Evolutionary conservation across 2,329 filamentous ascomycete species (phyloP), one percentile per base, ranked within the genome.

Genomic region (Arthrinium phaeospermum): DNA sequence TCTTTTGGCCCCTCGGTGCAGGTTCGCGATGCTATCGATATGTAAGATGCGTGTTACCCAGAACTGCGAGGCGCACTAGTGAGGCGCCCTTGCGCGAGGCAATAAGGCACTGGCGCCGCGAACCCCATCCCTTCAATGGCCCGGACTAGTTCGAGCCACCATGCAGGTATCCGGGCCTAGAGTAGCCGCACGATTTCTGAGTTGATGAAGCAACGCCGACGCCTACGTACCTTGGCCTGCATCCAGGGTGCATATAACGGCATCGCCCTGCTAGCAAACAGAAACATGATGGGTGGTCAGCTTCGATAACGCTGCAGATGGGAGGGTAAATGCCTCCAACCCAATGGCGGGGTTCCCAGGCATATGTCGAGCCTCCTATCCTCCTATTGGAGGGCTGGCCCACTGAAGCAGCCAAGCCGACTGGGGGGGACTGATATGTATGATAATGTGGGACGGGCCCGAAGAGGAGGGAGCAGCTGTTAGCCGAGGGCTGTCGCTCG

Each of bases 121-220:
- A 57, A 57, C 34, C 53, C 30, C 57, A 64, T 64, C 57, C 57
- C 57, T 64, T 41, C 10, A 10, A 24, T 41, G 34, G 57, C 4
- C 34, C 34, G 10, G 34, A 64, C 22, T n/a, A 41, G 34, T 41
- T 41, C 34, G 19, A 41, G 57, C 57, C 57, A 4, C 19, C 30
- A 61, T 61, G 57, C 57, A 64, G 57, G 57, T n/a, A 64, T 34
- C 57, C 57, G 57, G 53, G 30, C 7, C 30, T 22, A 61, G 14
- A 34, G 19, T 24, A 64, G 34, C 34, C 34, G 57, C 57, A 64
- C 34, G 22, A 13, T 41, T 14, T 41, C 22, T 14, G 13, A 19
- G n/a, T 64, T 41, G 57, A 10, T 41, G 57, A 57, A 34, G 30
- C 57, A 64, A 64, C 57, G 22, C 57, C 57, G 53, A 37, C 34